A percentile compares a stretch with the other conserved stretches of the same genome.
Conservation (phyloP, 805 yeast species). For the Soucietia sequanensis region DNA sequence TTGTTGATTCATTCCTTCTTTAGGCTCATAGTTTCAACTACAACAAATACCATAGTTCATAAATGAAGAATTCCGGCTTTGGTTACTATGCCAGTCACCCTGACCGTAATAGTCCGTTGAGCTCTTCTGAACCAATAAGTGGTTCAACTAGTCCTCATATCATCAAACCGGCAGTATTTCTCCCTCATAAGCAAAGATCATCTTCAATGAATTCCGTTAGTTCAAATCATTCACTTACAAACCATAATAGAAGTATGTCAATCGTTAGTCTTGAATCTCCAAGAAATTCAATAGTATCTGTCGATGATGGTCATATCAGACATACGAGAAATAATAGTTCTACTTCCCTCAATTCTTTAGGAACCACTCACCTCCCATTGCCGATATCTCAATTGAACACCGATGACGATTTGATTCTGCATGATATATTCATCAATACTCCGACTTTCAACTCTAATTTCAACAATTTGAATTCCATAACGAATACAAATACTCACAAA, state of each 20-base stretch:
- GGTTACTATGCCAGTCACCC: not conserved
- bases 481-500: not conserved
- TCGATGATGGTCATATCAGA: conserved; percentile 30
- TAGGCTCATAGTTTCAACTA: too few relatives aligned
- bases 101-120: conserved; percentile 1
- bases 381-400: too few relatives aligned
- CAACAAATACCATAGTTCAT: not conserved
- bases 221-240: conserved; percentile 23
- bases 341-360: conserved; percentile 18
- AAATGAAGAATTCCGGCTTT: not conserved
- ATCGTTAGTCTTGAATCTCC: conserved; percentile 39
- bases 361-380: conserved; percentile 6
- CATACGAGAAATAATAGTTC: conserved; percentile 35
- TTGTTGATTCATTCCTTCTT: too few relatives aligned
- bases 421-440: not conserved
- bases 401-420: not conserved
- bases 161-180: conserved; percentile 10
- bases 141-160: conserved; percentile 9
- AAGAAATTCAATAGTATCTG: conserved; percentile 38
- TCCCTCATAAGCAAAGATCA: conserved; percentile 26
- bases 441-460: not conserved
- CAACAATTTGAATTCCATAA: not conserved
- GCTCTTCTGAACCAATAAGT: conserved; percentile 2
- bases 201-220: conserved; percentile 31
- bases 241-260: conserved; percentile 32